phyloP scores from a whole-genome alignment of 257 asterid genomes.

The Euphrasia confusa region DNA sequence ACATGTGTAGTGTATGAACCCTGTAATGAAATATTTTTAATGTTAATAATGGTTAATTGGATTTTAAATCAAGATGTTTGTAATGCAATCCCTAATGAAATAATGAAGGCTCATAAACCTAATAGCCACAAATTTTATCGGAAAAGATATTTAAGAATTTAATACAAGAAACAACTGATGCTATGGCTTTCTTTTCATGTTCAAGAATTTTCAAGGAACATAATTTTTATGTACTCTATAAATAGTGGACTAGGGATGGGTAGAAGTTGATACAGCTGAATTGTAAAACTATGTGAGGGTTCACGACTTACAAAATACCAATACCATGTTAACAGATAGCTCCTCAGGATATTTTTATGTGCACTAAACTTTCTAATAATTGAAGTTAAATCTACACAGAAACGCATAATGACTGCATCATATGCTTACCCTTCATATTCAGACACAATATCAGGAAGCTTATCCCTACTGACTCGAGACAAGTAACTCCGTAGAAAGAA shows the following conservation, averaged over 20 bases:
- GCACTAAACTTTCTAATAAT: neutral
- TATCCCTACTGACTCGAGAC: conserved; percentile 96
- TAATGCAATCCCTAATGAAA: conserved; percentile 9
- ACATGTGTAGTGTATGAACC: no score
- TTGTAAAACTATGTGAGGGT: conserved; percentile 4
- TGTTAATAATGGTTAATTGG: no score
- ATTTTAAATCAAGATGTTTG: no score
- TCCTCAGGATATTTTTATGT: no score
- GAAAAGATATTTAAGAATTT: conserved; percentile 1
- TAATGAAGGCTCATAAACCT: conserved; percentile 9
- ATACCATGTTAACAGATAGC: no score
- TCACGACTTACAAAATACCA: no score
- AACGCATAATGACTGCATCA: conserved; percentile 15
- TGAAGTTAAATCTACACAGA: conserved; percentile 21
- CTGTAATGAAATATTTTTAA: no score
- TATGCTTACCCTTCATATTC: conserved; percentile 91
- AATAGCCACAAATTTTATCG: conserved; percentile 16
- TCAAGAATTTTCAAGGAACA: conserved; percentile 14
- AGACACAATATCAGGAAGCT: conserved; percentile 92
- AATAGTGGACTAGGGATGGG: conserved; percentile 5
- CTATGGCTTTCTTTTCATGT: conserved; percentile 1
- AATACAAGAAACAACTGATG: conserved; percentile 17
- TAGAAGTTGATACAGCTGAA: conserved; percentile 9
- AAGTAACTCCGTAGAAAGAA: conserved; percentile 94
- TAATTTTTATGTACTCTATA: neutral